phyloP scores from a whole-genome alignment of 192 early-diverging fungal genomes.

The Coemansia asiatica region DNA sequence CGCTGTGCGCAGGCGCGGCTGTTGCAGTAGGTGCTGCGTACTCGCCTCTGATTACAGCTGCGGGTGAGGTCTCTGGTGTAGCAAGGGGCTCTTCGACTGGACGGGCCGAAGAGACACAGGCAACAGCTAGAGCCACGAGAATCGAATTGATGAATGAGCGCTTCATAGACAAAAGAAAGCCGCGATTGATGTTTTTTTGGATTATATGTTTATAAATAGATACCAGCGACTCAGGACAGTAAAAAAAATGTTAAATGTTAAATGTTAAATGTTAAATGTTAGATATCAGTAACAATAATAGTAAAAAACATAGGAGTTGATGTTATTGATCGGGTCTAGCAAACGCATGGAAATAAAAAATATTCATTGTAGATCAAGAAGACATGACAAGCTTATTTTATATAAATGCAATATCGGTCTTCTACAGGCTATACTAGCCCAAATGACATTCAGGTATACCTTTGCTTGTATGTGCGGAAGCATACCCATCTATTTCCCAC shows the following conservation, averaged over 20 bases:
- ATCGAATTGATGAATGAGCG: slow-evolving; percentile 26
- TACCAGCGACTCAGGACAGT: too few relatives aligned
- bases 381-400: neutral
- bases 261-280: neutral
- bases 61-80: slow-evolving; percentile 18
- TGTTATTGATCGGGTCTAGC: neutral
- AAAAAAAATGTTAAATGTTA: too few relatives aligned
- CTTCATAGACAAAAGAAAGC: slow-evolving; percentile 19
- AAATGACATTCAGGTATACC: too few relatives aligned
- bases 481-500: neutral
- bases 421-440: too few relatives aligned
- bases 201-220: too few relatives aligned
- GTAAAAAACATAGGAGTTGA: neutral
- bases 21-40: slow-evolving; percentile 15
- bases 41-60: slow-evolving; percentile 10
- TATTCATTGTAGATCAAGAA: neutral
- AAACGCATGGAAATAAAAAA: neutral
- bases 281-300: neutral
- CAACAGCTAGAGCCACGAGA: slow-evolving; percentile 18
- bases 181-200: neutral
- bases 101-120: slow-evolving; percentile 14
- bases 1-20: slow-evolving; percentile 14
- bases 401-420: neutral
- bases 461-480: neutral
- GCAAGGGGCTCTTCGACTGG: slow-evolving; percentile 11